Evolutionary conservation across 2,329 filamentous ascomycete species (phyloP).

Genomic region (Fusarium vanettenii): DNA sequence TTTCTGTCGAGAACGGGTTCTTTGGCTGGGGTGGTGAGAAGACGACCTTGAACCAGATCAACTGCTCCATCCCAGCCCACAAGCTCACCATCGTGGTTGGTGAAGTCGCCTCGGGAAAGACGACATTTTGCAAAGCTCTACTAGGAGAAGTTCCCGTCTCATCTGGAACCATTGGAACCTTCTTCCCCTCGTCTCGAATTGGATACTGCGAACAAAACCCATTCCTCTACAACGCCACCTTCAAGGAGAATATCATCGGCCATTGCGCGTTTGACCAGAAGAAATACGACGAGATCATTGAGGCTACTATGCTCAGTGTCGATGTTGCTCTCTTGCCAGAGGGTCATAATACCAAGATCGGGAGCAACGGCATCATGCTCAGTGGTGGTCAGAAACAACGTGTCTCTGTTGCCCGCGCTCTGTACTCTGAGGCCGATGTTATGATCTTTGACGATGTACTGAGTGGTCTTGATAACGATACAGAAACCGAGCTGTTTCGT

Average conservation of each 20-base stretch:
- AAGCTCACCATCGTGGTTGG: constrained; percentile 51
- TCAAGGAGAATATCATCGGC: constrained; percentile 54
- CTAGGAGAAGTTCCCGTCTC: constrained; percentile 43
- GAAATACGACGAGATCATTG: constrained; percentile 50
- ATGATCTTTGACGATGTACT: constrained; percentile 60
- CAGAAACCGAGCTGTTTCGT: constrained; percentile 56
- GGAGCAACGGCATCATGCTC: constrained; percentile 55
- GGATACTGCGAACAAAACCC: constrained; percentile 50
- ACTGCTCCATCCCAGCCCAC: constrained; percentile 23
- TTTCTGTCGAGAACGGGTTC: constrained; percentile 29
- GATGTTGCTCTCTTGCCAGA: constrained; percentile 49
- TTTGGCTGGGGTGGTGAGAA: constrained; percentile 45
- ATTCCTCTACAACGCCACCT: constrained; percentile 50
- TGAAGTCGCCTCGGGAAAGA: constrained; percentile 52
- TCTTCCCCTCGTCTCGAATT: constrained; percentile 30
- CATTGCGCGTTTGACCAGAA: constrained; percentile 44
- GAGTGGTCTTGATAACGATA: constrained; percentile 57
- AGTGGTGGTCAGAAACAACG: constrained; percentile 56
- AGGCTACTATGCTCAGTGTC: constrained; percentile 46
- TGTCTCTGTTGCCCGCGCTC: constrained; percentile 55
- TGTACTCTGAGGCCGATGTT: constrained; percentile 55
- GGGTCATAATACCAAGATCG: constrained; percentile 53
- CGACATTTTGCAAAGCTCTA: constrained; percentile 52
- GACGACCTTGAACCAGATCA: constrained; percentile 32
- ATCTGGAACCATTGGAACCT: constrained; percentile 27